Base-by-base conservation (phyloP, 2,329 filamentous ascomycete genomes). In the Penicillium sp. region DNA sequence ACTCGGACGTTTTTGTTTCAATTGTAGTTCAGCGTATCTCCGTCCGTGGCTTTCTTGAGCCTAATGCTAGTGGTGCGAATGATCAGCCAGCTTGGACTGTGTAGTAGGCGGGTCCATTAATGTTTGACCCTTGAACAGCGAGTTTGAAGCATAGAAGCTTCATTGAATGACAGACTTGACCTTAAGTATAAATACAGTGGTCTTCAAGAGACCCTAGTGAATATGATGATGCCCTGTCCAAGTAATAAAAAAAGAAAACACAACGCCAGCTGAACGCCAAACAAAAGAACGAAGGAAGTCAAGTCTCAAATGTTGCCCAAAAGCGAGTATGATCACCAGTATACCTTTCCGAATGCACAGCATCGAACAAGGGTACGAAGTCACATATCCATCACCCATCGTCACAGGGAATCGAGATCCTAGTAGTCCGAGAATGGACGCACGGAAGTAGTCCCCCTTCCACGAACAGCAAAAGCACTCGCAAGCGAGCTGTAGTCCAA, bases 361-460 rank as follows among this genome's bases (percentile, higher is more conserved):
- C 16, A 40, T 21, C 5, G 18, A 40, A 3, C 3, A 16, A 21
- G 8, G 38, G 32, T 3, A 13, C 13, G 34, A 9, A 2, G 16
- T 3, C 1, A 1, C 5, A n/a, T 3, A 6, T 27, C 31, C 11
- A 29, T 14, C 5, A 10, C 10, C 4, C 16, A 27, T 9, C 7
- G 11, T 7, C 4, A 21, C n/a, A 14, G 8, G 14, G 18, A 11
- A 32, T 7, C 3, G 24, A 32, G 5, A 0, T 18, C 21, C 42
- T 56, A 64, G 18, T 64, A 64, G 51, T 71, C 68, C 10, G 69
- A 69, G 51, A 69, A 71, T 13, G 69, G 68, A 36, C 68, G 55
- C 38, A 67, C 67, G 32, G 61, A 61, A 29, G 62, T 70, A 43
- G 54, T 62, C 16, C 61, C 64, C 32, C 53, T 59, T 22, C 61